Conservation (phyloP, 1,284 basidiomycete genomes). For the Volvariella surrecta region DNA sequence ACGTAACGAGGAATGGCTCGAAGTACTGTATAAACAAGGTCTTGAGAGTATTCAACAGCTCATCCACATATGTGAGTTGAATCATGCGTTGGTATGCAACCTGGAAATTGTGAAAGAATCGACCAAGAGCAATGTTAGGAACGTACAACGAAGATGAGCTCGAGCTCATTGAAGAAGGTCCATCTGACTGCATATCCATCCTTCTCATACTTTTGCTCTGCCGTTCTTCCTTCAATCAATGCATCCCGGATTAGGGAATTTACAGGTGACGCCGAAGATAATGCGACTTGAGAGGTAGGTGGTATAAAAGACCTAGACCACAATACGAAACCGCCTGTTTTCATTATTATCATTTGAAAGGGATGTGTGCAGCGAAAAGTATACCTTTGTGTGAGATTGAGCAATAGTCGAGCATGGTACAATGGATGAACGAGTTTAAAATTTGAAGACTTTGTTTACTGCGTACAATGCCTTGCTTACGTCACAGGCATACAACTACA, state of each 20-base stretch:
- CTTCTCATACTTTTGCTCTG: slow-evolving; percentile 80
- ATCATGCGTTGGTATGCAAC: slow-evolving; percentile 96
- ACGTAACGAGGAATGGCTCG: slow-evolving; percentile 71
- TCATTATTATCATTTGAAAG: slow-evolving; percentile 7
- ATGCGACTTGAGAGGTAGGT: slow-evolving; percentile 63
- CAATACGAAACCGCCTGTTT: slow-evolving; percentile 78
- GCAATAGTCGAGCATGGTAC: slow-evolving; percentile 76
- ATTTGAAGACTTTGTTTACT: not conserved
- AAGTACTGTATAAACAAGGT: slow-evolving; percentile 82
- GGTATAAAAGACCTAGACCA: slow-evolving; percentile 93
- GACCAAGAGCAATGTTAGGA: not conserved
- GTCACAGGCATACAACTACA: not conserved
- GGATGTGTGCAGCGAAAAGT: not conserved
- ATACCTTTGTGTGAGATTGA: slow-evolving; percentile 86
- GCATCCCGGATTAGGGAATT: slow-evolving; percentile 87
- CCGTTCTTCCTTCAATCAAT: slow-evolving; percentile 75
- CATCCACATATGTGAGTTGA: slow-evolving; percentile 90
- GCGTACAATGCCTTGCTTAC: slow-evolving; percentile 1
- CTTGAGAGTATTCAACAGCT: slow-evolving; percentile 76
- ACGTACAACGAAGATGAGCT: slow-evolving; percentile 88
- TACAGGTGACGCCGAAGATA: slow-evolving; percentile 78
- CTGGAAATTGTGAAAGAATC: slow-evolving; percentile 31
- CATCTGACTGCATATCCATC: slow-evolving; percentile 90
- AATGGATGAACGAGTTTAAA: slow-evolving; percentile 5
- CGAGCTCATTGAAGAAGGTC: slow-evolving; percentile 89